These are phyloP conservation scores for Fusarium bulbicola DNA, from an alignment of 2,329 filamentous ascomycete species.

Conservation along the genomic window DNA sequence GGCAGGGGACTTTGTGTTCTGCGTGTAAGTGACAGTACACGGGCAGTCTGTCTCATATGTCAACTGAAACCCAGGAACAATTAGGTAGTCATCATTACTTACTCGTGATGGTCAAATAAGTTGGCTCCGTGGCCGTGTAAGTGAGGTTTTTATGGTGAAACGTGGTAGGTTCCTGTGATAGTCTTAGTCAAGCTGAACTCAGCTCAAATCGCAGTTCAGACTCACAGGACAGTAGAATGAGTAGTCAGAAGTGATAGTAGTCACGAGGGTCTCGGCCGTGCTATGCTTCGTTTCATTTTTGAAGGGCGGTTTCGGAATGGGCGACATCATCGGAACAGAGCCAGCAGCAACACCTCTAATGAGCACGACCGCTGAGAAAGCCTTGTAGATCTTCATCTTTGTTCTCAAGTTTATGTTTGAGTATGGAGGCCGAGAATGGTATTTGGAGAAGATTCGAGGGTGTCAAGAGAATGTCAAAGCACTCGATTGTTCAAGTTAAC, in stretches of 20 bases:
- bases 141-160: slow-evolving; percentile 54
- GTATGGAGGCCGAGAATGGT: background rate
- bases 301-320: background rate
- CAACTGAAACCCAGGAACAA: slow-evolving; percentile 22
- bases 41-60: slow-evolving; percentile 54
- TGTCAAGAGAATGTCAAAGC: background rate
- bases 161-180: slow-evolving; percentile 42
- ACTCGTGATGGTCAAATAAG: slow-evolving; percentile 58
- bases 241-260: slow-evolving; percentile 51
- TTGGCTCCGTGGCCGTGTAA: slow-evolving; percentile 54
- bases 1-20: background rate
- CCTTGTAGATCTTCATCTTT: slow-evolving; percentile 11
- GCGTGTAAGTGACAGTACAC: slow-evolving; percentile 52
- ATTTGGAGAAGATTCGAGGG: background rate
- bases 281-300: background rate
- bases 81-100: slow-evolving; percentile 25
- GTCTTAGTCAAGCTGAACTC: background rate
- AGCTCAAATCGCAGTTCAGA: background rate
- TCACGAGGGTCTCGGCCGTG: slow-evolving; percentile 42
- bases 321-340: background rate
- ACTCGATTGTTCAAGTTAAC: background rate
- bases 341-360: slow-evolving; percentile 5
- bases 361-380: slow-evolving; percentile 6
- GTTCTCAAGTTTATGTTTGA: background rate
- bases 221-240: slow-evolving; percentile 57